These are phyloP conservation scores for Carex arenaria DNA, from an alignment of 202 grass and related monocot species.

Conservation along the genomic window DNA sequence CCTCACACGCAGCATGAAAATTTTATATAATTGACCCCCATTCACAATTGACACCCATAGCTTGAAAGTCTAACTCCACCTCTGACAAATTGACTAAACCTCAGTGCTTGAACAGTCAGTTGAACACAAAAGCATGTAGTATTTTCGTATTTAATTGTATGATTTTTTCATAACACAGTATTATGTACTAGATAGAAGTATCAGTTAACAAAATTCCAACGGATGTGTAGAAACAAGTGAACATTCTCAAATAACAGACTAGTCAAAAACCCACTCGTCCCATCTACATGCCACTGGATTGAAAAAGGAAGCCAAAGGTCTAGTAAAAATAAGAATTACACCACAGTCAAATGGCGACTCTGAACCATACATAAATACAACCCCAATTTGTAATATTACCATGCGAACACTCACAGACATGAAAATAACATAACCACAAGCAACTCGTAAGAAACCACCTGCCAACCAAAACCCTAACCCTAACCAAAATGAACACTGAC, in stretches of 20 bases:
- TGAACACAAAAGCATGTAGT: no score
- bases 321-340: neutral
- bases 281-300: neutral
- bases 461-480: constrained; percentile 23
- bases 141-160: no score
- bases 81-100: neutral
- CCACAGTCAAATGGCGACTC: neutral
- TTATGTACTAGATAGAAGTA: neutral
- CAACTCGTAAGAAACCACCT: neutral
- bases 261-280: neutral
- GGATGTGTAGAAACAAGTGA: neutral
- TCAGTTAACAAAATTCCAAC: neutral
- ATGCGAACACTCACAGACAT: neutral
- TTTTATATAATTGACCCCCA: no score
- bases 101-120: no score
- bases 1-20: no score
- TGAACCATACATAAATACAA: constrained; percentile 2
- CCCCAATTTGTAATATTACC: neutral
- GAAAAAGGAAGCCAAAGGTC: neutral
- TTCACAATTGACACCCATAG: no score
- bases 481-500: constrained; percentile 12
- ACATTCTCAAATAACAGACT: neutral
- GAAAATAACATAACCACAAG: neutral
- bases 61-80: no score
- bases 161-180: neutral